Conservation (phyloP, 768 basidiomycete species). For the Kwoniella newhampshirensis region DNA sequence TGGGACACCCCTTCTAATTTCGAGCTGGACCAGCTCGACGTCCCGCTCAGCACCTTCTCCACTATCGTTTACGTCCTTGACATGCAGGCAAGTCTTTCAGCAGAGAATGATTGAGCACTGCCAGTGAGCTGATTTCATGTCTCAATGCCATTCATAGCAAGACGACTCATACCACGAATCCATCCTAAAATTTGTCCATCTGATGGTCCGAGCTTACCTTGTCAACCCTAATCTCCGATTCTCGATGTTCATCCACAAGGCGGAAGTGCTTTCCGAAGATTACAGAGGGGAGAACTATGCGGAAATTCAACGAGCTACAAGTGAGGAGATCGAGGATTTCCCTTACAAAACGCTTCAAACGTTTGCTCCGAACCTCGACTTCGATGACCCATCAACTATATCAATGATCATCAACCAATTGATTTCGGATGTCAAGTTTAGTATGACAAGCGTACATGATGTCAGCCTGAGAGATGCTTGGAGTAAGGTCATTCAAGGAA, state of each 20-base stretch:
- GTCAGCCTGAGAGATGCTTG: slow-evolving; percentile 89
- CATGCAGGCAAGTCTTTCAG: slow-evolving; percentile 67
- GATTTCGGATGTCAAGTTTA: slow-evolving; percentile 65
- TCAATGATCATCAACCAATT: slow-evolving; percentile 58
- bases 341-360: slow-evolving; percentile 29
- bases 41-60: slow-evolving; percentile 73
- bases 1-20: slow-evolving; percentile 93
- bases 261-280: slow-evolving; percentile 80
- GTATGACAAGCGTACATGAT: slow-evolving; percentile 90
- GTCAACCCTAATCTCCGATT: slow-evolving; percentile 74
- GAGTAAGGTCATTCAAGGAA: slow-evolving; percentile 81
- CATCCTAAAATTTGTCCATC: slow-evolving; percentile 75
- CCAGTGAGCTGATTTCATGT: slow-evolving; percentile 2
- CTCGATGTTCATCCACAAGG: slow-evolving; percentile 93
- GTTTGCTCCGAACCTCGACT: slow-evolving; percentile 24
- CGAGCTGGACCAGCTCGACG: slow-evolving; percentile 68
- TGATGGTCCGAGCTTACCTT: slow-evolving; percentile 72
- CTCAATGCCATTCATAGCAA: slow-evolving; percentile 26
- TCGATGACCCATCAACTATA: slow-evolving; percentile 66
- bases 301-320: slow-evolving; percentile 81
- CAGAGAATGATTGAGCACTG: background rate
- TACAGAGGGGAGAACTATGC: slow-evolving; percentile 90
- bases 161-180: slow-evolving; percentile 74
- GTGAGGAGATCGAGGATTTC: slow-evolving; percentile 76
- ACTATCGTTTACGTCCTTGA: slow-evolving; percentile 92